phyloP scores from a whole-genome alignment of 345 rosid genomes.

The Rhodomyrtus tomentosa region DNA sequence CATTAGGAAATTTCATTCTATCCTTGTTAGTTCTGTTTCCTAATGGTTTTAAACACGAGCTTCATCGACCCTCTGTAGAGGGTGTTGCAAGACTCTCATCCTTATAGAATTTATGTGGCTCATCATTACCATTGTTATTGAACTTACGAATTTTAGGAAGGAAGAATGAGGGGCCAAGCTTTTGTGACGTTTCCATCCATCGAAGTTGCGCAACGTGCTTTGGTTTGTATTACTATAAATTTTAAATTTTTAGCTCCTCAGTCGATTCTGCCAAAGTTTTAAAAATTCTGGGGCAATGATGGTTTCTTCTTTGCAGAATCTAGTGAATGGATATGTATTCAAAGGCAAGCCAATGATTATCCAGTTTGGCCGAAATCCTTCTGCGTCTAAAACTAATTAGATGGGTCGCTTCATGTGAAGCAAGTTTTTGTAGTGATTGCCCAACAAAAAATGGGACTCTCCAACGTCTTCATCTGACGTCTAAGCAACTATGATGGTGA shows the following conservation, averaged over 20 bases:
- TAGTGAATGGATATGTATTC: constrained; percentile 67
- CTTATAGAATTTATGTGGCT: not conserved
- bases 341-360: constrained; percentile 89
- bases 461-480: not conserved
- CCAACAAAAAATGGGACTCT: not conserved
- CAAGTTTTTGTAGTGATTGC: not conserved
- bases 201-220: constrained; percentile 75
- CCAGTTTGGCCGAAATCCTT: constrained; percentile 77
- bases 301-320: constrained; percentile 44
- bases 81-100: not conserved
- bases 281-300: not conserved
- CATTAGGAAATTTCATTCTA: not conserved
- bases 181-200: constrained; percentile 85
- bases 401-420: not conserved
- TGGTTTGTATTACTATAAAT: constrained; percentile 35
- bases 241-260: not conserved
- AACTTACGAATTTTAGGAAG: constrained; percentile 49
- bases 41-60: not conserved
- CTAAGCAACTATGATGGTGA: not conserved
- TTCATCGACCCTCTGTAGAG: not conserved
- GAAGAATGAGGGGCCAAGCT: constrained; percentile 97
- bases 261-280: not conserved
- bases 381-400: constrained; percentile 31
- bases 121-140: not conserved
- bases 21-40: not conserved